Percentiles rank a stretch among this genome's conserved stretches.
These are phyloP conservation scores for Dryadomyces quercivorus DNA, from an alignment of 2,329 filamentous ascomycete genomes.

Conservation along the genomic window DNA sequence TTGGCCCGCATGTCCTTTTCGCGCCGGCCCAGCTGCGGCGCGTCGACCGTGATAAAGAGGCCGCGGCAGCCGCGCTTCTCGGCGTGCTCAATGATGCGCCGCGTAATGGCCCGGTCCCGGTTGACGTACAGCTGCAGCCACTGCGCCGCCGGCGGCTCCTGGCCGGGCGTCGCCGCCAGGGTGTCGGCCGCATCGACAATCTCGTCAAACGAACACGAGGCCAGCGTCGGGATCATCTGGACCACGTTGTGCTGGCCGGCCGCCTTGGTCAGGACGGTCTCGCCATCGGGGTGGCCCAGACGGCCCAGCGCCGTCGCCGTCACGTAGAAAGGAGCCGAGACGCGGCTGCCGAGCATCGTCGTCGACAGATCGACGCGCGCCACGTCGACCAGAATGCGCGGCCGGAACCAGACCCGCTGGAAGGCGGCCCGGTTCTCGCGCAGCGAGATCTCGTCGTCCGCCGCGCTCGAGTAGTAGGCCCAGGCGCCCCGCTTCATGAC, in stretches of 20 bases:
- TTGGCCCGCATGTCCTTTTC: constrained; percentile 98
- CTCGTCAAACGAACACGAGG: constrained; percentile 95
- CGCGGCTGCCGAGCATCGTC: constrained; percentile 84
- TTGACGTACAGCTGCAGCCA: constrained; percentile 98
- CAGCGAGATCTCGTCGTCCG: constrained; percentile 84
- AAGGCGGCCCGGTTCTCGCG: constrained; percentile 92
- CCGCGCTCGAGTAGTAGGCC: constrained; percentile 94
- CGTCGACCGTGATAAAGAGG: constrained; percentile 96
- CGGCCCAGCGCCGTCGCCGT: constrained; percentile 94
- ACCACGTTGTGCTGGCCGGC: constrained; percentile 79
- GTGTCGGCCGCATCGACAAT: constrained; percentile 64
- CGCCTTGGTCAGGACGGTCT: constrained; percentile 79
- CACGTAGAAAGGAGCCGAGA: constrained; percentile 84
- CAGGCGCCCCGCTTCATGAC: constrained; percentile 96
- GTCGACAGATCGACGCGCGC: constrained; percentile 77
- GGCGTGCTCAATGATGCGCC: constrained; percentile 81
- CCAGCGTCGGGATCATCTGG: constrained; percentile 97
- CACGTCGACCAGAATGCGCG: constrained; percentile 78
- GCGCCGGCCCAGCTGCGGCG: constrained; percentile 82
- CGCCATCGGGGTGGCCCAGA: constrained; percentile 84
- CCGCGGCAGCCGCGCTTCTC: constrained; percentile 86
- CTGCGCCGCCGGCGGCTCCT: constrained; percentile 60
- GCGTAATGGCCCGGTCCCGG: constrained; percentile 84
- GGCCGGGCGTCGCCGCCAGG: background rate
- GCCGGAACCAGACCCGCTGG: constrained; percentile 96